phyloP scores from a whole-genome alignment of 1,284 basidiomycete species.

The Clitocybe nebularis region DNA sequence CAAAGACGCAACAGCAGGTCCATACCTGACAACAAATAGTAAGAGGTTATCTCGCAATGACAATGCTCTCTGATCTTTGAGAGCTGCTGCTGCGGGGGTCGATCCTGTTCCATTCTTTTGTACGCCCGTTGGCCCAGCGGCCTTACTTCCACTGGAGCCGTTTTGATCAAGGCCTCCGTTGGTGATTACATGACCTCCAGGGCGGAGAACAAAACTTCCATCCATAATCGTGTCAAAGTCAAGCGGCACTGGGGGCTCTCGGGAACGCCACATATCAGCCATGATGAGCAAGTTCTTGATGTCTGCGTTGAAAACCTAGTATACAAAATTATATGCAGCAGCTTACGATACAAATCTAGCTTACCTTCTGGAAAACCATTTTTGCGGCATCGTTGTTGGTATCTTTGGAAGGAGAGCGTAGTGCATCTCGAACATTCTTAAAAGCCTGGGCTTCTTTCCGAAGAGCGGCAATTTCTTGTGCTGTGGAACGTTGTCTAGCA shows the following conservation, averaged over 20 bases:
- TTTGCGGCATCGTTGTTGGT: slow-evolving; percentile 54
- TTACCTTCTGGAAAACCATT: slow-evolving; percentile 83
- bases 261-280: slow-evolving; percentile 97
- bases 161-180: slow-evolving; percentile 21
- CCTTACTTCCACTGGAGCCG: slow-evolving; percentile 16
- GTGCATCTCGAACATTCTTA: slow-evolving; percentile 66
- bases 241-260: slow-evolving; percentile 81
- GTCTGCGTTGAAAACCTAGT: slow-evolving; percentile 83
- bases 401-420: slow-evolving; percentile 43
- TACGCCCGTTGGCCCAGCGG: neutral
- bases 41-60: slow-evolving; percentile 77
- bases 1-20: slow-evolving; percentile 10
- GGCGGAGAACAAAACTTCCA: slow-evolving; percentile 50
- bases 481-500: slow-evolving; percentile 36
- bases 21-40: slow-evolving; percentile 79
- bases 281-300: slow-evolving; percentile 88
- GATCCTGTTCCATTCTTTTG: slow-evolving; percentile 15
- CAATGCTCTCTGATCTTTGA: slow-evolving; percentile 81
- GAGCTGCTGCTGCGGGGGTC: slow-evolving; percentile 28
- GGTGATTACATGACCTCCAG: slow-evolving; percentile 13
- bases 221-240: slow-evolving; percentile 72
- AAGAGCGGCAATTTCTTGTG: slow-evolving; percentile 86
- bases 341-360: slow-evolving; percentile 6
- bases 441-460: slow-evolving; percentile 90
- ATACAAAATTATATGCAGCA: neutral